Base-by-base conservation (phyloP, 768 basidiomycete genomes). In the Amylocystis lapponica region DNA sequence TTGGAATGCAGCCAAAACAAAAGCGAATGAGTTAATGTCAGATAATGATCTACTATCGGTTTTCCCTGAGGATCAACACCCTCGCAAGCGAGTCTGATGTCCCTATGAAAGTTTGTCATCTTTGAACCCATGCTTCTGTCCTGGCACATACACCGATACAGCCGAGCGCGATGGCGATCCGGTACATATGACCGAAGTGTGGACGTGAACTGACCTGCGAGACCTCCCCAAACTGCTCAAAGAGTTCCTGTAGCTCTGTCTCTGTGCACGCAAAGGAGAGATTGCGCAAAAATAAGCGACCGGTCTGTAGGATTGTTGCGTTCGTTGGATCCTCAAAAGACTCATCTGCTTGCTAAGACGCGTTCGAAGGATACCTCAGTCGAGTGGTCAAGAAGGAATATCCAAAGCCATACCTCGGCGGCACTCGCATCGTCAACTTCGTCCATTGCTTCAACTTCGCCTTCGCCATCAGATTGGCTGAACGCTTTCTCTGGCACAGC, bases 221-320 rank as follows among this genome's bases (percentile, higher is more conserved):
- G 26, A 96, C 59, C 34, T 77, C 69, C 8, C 94, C 94, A 58
- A 77, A 89, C 0, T 75, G 67, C 3, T 63, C 59, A 60, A 93
- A 92, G 2, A 82, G 69, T 11, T 73, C 70, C 2, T 61, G 55
- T 1, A 98, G 64, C 38, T 96, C 92, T 2, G 69, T 62, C 14
- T 85, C 76, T 6, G 84, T 83, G 45, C 86, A 89, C 0, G 83
- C 77, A 56, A 92, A 98, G 0, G 92, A 73, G n/a, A 99, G 64
- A 58, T 98, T 99, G n/a, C 96, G 89, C 5, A 99, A 67, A 57
- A 98, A 98, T 2, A 98, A 67, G 4, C 94, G 78, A 1, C 79
- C 74, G 0, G 92, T 94, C 44, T 75, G 72, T 4, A 83, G 65
- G 40, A 95, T 84, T 1, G 81, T 78, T 21, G 61, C 52, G 47